These are phyloP conservation scores for Cadophora sp. DNA, from an alignment of 2,329 filamentous ascomycete genomes.

Conservation along the genomic window DNA sequence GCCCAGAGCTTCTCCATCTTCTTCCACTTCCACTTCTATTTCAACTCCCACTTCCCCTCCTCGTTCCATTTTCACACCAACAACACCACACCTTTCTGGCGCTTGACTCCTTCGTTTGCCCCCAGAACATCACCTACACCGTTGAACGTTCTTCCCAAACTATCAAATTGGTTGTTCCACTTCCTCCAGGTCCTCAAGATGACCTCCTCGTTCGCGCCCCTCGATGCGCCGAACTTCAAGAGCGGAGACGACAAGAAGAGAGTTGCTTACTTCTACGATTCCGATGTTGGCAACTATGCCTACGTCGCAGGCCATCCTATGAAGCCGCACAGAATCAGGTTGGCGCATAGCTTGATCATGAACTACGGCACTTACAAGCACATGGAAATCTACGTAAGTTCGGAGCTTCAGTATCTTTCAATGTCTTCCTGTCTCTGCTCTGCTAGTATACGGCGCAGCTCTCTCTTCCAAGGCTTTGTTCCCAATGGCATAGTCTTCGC, in stretches of 20 bases:
- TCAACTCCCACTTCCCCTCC: background rate
- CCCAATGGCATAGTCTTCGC: background rate
- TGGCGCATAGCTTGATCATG: constrained; percentile 95
- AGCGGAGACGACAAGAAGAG: constrained; percentile 71
- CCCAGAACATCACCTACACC: background rate
- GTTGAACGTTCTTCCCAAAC: background rate
- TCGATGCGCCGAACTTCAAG: constrained; percentile 59
- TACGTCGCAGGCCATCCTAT: constrained; percentile 97
- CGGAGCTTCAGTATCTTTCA: background rate
- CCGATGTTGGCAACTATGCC: constrained; percentile 97
- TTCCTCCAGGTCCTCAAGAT: constrained; percentile 31
- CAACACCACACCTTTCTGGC: constrained; percentile 14
- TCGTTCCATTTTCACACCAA: constrained; percentile 14
- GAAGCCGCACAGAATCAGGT: constrained; percentile 95
- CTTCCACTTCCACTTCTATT: background rate
- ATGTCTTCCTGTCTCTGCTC: background rate
- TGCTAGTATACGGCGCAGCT: background rate
- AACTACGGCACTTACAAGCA: constrained; percentile 75
- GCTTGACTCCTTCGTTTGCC: background rate
- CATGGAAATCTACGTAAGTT: constrained; percentile 91
- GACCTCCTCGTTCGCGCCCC: constrained; percentile 53
- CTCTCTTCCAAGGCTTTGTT: background rate
- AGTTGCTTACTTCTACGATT: constrained; percentile 98
- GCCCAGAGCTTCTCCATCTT: constrained; percentile 11
- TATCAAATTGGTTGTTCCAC: constrained; percentile 9